Evolutionary conservation across 441 rosid species (phyloP).

Genomic region (Omphalea diandra): DNA sequence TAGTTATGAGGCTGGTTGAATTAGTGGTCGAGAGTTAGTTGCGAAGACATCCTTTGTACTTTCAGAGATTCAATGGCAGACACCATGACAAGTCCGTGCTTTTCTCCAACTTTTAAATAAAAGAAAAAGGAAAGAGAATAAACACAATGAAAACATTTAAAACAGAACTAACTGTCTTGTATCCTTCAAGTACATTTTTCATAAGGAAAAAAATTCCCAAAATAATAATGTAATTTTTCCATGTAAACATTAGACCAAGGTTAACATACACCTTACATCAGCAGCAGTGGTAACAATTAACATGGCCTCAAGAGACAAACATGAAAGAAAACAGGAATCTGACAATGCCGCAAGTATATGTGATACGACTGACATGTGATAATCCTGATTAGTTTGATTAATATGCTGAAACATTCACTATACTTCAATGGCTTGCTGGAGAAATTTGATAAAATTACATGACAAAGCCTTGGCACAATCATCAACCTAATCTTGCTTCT

Average conservation of each 20-base stretch:
- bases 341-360: conserved; percentile 4
- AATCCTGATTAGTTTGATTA: conserved; percentile 12
- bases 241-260: neutral
- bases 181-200: neutral
- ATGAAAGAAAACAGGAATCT: neutral
- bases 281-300: conserved; percentile 2
- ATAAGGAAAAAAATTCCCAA: neutral
- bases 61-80: no score
- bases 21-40: no score
- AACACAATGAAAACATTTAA: no score
- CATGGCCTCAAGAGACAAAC: neutral
- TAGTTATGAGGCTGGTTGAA: no score
- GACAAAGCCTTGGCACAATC: neutral
- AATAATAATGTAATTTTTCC: neutral
- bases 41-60: no score
- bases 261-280: conserved; percentile 18
- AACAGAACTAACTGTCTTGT: no score
- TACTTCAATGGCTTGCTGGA: neutral
- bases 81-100: no score
- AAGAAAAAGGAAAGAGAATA: no score
- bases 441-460: conserved; percentile 3
- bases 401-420: conserved; percentile 8
- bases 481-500: conserved; percentile 64
- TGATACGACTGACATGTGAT: neutral
- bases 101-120: no score